phyloP scores from a whole-genome alignment of 495 filamentous ascomycete genomes.

The Penicillium cosmopolitanum region DNA sequence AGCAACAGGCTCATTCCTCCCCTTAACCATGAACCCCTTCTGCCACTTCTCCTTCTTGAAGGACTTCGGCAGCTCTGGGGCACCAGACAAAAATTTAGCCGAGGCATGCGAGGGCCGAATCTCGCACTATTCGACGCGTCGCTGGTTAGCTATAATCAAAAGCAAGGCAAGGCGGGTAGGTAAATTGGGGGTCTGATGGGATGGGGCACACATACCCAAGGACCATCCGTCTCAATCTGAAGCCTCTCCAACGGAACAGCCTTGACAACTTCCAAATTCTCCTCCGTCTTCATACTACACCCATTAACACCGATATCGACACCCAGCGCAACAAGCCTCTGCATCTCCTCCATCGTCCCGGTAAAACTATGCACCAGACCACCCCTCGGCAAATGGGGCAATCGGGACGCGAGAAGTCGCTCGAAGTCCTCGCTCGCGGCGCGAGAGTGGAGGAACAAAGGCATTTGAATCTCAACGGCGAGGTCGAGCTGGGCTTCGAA shows the following conservation, averaged over 20 bases:
- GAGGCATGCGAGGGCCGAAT: slow-evolving; percentile 59
- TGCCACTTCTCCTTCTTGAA: slow-evolving; percentile 96
- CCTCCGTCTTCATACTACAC: slow-evolving; percentile 88
- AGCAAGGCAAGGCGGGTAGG: slow-evolving; percentile 7
- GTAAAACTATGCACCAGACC: slow-evolving; percentile 93
- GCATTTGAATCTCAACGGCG: slow-evolving; percentile 76
- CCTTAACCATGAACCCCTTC: slow-evolving; percentile 82
- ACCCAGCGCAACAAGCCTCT: slow-evolving; percentile 70
- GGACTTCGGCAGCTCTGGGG: slow-evolving; percentile 50
- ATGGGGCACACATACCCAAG: slow-evolving; percentile 60
- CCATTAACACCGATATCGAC: slow-evolving; percentile 89
- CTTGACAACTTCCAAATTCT: slow-evolving; percentile 80
- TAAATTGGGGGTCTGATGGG: background rate
- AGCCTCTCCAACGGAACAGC: slow-evolving; percentile 72
- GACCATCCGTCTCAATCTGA: slow-evolving; percentile 93
- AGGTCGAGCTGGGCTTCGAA: slow-evolving; percentile 81
- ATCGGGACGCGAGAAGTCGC: slow-evolving; percentile 53
- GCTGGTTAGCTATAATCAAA: background rate
- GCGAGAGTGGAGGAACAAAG: slow-evolving; percentile 87
- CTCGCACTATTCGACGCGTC: slow-evolving; percentile 45
- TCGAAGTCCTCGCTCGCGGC: slow-evolving; percentile 86
- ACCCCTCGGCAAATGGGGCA: slow-evolving; percentile 63
- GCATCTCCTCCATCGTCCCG: slow-evolving; percentile 81
- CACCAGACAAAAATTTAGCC: slow-evolving; percentile 50
- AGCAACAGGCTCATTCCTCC: slow-evolving; percentile 85